A percentile compares a stretch with the other conserved stretches of the same genome.
These are phyloP conservation scores for Hypoxylon cercidicola DNA, from an alignment of 495 filamentous ascomycete genomes.

Conservation along the genomic window DNA sequence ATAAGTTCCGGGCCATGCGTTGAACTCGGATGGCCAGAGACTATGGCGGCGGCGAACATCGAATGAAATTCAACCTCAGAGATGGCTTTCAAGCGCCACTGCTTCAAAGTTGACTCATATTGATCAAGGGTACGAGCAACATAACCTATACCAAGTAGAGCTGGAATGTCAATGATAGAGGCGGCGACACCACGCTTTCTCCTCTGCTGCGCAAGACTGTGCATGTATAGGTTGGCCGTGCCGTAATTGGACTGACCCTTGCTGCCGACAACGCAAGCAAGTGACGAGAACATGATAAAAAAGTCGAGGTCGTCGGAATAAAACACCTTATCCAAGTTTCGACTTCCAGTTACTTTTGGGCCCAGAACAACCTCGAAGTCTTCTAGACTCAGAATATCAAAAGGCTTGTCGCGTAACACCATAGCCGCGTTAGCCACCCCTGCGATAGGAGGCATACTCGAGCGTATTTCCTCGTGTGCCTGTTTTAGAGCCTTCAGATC, in stretches of 20 bases:
- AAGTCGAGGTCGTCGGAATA: conserved; percentile 56
- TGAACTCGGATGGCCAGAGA: neutral
- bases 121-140: conserved; percentile 33
- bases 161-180: conserved; percentile 56
- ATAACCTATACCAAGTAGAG: conserved; percentile 60
- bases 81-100: conserved; percentile 17
- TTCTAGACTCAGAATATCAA: conserved; percentile 44
- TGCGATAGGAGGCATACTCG: conserved; percentile 49
- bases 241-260: conserved; percentile 60
- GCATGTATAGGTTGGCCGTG: conserved; percentile 62
- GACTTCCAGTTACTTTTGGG: conserved; percentile 50
- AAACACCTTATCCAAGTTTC: conserved; percentile 51
- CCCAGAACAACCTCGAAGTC: conserved; percentile 37
- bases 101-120: neutral
- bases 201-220: conserved; percentile 41
- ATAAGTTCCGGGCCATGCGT: neutral
- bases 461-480: conserved; percentile 11
- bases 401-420: conserved; percentile 49
- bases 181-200: conserved; percentile 45
- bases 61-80: conserved; percentile 1
- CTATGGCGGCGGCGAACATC: neutral
- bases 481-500: conserved; percentile 5
- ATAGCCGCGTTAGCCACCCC: conserved; percentile 56
- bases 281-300: conserved; percentile 63
- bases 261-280: conserved; percentile 56